Percentiles rank a stretch among this genome's conserved stretches.
Evolutionary conservation across 805 yeast species (phyloP).

Genomic region (Metschnikowia chrysomelidarum): DNA sequence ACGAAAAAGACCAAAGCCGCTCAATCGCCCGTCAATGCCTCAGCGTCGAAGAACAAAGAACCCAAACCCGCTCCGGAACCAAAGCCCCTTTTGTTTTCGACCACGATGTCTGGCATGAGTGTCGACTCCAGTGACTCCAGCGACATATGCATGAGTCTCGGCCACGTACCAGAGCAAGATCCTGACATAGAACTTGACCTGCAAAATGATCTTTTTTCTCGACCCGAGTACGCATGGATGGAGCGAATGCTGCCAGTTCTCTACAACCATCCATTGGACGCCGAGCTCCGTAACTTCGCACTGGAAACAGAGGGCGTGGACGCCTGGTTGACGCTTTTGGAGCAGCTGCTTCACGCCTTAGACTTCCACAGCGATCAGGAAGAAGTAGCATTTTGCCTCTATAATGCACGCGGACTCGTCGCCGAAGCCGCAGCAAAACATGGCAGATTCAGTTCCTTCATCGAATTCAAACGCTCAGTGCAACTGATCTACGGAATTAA

Average conservation of each 20-base stretch:
- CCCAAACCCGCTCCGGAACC: neutral
- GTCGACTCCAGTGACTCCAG: too few relatives aligned
- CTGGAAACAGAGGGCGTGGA: constrained; percentile 5
- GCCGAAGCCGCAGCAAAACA: constrained; percentile 2
- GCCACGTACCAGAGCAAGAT: too few relatives aligned
- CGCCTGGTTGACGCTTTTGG: constrained; percentile 3
- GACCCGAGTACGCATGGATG: constrained; percentile 5
- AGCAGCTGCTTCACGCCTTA: constrained; percentile 1
- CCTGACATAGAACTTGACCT: too few relatives aligned
- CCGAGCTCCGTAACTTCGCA: neutral
- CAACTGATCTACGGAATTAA: constrained; percentile 2
- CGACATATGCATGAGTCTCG: too few relatives aligned
- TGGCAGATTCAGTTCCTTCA: constrained; percentile 3
- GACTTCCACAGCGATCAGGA: constrained; percentile 7
- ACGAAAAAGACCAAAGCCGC: neutral
- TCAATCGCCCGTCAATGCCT: neutral
- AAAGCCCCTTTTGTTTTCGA: neutral
- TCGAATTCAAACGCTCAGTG: constrained; percentile 1
- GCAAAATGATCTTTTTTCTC: too few relatives aligned
- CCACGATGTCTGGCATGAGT: too few relatives aligned
- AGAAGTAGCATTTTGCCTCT: constrained; percentile 4
- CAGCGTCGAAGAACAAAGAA: neutral
- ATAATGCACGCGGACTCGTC: constrained; percentile 6
- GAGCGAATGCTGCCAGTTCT: constrained; percentile 5
- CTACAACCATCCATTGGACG: constrained; percentile 4